These are phyloP conservation scores for Phytophthora fragariae DNA, from an alignment of 352 stramenopile species.

Conservation along the genomic window DNA sequence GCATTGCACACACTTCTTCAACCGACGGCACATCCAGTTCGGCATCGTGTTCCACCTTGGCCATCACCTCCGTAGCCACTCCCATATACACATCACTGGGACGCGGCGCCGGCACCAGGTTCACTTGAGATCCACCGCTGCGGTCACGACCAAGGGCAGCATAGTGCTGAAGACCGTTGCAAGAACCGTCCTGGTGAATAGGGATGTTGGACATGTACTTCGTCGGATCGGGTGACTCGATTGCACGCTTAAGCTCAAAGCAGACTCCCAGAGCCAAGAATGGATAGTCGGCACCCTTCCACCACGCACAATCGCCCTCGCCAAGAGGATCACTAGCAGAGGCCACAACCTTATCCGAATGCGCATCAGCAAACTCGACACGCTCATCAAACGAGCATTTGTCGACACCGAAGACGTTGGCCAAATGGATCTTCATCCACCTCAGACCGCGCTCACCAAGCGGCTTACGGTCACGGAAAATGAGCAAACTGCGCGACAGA, in stretches of 20 bases:
- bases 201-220: constrained; percentile 96
- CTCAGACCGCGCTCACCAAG: constrained; percentile 95
- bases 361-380: constrained; percentile 93
- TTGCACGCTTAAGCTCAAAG: constrained; percentile 95
- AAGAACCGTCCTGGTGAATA: constrained; percentile 98
- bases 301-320: constrained; percentile 89
- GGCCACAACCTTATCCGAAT: constrained; percentile 95
- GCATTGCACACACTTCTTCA: constrained; percentile 39
- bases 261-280: constrained; percentile 98
- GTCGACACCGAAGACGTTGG: constrained; percentile 88
- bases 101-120: constrained; percentile 94
- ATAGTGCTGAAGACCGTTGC: constrained; percentile 99
- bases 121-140: constrained; percentile 96
- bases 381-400: constrained; percentile 98
- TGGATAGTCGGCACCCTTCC: constrained; percentile 97
- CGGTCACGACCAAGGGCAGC: constrained; percentile 96
- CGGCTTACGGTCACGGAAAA: constrained; percentile 96
- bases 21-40: constrained; percentile 56
- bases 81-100: constrained; percentile 99
- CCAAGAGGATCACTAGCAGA: constrained; percentile 92
- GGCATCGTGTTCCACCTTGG: constrained; percentile 79
- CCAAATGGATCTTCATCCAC: constrained; percentile 99
- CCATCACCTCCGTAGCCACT: constrained; percentile 89
- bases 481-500: constrained; percentile 96
- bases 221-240: constrained; percentile 94